Base-by-base conservation (phyloP, 2,329 filamentous ascomycete genomes). In the Albifimbria verrucaria region DNA sequence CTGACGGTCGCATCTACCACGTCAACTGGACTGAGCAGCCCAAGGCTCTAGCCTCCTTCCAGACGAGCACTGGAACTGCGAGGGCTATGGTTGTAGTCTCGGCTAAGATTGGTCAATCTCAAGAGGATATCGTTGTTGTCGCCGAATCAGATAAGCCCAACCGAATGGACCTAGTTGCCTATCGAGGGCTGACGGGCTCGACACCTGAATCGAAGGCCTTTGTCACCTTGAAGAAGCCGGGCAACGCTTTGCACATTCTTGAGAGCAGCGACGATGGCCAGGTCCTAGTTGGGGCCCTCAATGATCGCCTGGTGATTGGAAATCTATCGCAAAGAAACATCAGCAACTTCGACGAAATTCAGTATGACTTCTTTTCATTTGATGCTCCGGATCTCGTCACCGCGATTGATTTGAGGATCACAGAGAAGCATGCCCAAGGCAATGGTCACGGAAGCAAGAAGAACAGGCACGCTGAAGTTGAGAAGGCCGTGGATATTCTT, bases 401-500 rank as follows among this genome's bases (percentile, higher is more conserved):
- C 24, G 85, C 83, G 55, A 71, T 91, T 44, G 87, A 94, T 63
- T 66, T 89, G 82, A 57, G 71, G 75, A 57, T 66, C 65, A 43
- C 39, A 54, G 7, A 61, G 58, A 51, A 50, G 49, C 26, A 56
- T 36, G 9, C 21, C 26, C 32, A 39, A n/a, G 18, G 12, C 18
- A 39, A n/a, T 39, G 32, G 32, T 15, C 44, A 24, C 44, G 54
- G 48, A 24, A 54, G 55, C n/a, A 52, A 55, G 52, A 67, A 61
- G 52, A 62, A 63, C 36, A 53, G 55, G 23, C 64, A 64, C 32
- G 51, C 57, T 12, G 57, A 62, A 60, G 66, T 57, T 23, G 49
- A 69, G 52, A 62, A 57, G 39, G 70, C 81, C 10, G 68, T 94
- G n/a, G 88, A 96, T 63, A 69, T 99, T 23, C 87, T 86, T 4